Evolutionary conservation across 2,329 filamentous ascomycete species (phyloP).

Genomic region (Paecilomyces niveus): DNA sequence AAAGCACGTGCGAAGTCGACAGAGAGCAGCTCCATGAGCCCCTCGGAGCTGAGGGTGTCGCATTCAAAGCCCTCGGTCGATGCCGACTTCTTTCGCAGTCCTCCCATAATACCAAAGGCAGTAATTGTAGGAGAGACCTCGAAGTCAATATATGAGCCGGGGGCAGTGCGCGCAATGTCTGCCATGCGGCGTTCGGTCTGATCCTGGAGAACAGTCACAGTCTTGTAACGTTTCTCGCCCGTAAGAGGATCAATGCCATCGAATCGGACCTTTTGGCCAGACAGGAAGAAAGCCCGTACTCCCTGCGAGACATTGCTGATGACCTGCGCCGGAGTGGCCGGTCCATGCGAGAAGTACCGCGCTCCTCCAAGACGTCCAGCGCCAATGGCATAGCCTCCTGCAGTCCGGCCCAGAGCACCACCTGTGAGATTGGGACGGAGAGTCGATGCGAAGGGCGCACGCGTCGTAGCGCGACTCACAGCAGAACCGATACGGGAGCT

Average conservation of each 20-base stretch:
- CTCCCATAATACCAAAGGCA: slow-evolving; percentile 64
- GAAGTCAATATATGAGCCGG: slow-evolving; percentile 86
- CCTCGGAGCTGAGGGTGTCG: slow-evolving; percentile 69
- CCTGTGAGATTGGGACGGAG: slow-evolving; percentile 89
- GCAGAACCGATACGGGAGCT: slow-evolving; percentile 50
- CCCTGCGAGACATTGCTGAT: slow-evolving; percentile 93
- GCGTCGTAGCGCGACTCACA: slow-evolving; percentile 59
- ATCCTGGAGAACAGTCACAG: slow-evolving; percentile 68
- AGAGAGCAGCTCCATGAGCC: slow-evolving; percentile 76
- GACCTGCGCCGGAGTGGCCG: slow-evolving; percentile 79
- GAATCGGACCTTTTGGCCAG: slow-evolving; percentile 79
- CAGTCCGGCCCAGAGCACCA: slow-evolving; percentile 73
- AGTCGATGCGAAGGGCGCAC: slow-evolving; percentile 79
- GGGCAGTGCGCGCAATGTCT: slow-evolving; percentile 42
- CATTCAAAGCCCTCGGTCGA: slow-evolving; percentile 28
- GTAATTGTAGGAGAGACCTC: slow-evolving; percentile 82
- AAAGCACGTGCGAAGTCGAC: slow-evolving; percentile 81
- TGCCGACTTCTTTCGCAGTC: slow-evolving; percentile 24
- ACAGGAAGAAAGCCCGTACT: slow-evolving; percentile 85
- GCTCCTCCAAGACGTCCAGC: slow-evolving; percentile 63
- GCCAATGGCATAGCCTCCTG: slow-evolving; percentile 78
- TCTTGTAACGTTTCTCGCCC: slow-evolving; percentile 72
- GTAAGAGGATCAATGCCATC: slow-evolving; percentile 62
- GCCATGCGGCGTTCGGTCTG: slow-evolving; percentile 63
- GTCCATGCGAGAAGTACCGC: slow-evolving; percentile 84